Evolutionary conservation across 208 protist species (phyloP).

Genomic region (Leishmania lainsoni): DNA sequence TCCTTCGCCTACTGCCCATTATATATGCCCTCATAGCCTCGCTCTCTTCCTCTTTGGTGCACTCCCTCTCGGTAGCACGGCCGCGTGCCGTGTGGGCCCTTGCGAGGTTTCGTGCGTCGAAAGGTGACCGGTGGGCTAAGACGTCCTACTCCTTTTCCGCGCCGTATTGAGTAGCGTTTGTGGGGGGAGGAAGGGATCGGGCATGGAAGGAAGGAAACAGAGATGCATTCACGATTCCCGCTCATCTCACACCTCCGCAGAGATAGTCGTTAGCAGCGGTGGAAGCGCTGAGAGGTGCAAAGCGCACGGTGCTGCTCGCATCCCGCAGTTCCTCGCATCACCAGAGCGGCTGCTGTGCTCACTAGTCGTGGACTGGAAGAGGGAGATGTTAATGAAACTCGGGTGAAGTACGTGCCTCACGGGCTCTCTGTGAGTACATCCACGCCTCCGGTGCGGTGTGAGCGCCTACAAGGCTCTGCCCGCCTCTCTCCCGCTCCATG

Average conservation of each 20-base stretch:
- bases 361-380: not conserved
- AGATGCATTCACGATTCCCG: not conserved
- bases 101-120: not conserved
- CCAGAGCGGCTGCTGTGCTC: not conserved
- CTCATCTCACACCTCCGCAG: not conserved
- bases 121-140: not conserved
- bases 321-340: not conserved
- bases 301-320: not conserved
- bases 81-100: too few species aligned
- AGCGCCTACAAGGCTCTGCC: slow-evolving; percentile 14
- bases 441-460: slow-evolving; percentile 41
- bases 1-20: not conserved
- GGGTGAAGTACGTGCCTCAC: slow-evolving; percentile 27
- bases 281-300: not conserved
- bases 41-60: not conserved
- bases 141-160: not conserved
- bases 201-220: not conserved
- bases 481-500: slow-evolving; percentile 30
- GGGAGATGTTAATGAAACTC: slow-evolving; percentile 16
- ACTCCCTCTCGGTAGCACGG: not conserved
- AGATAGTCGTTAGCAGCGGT: not conserved
- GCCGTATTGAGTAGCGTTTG: not conserved
- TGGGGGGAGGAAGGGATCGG: not conserved
- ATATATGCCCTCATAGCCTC: not conserved
- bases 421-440: slow-evolving; percentile 62